Evolutionary conservation across 2,329 filamentous ascomycete genomes (phyloP).

Genomic region (Fusarium haematococcum): DNA sequence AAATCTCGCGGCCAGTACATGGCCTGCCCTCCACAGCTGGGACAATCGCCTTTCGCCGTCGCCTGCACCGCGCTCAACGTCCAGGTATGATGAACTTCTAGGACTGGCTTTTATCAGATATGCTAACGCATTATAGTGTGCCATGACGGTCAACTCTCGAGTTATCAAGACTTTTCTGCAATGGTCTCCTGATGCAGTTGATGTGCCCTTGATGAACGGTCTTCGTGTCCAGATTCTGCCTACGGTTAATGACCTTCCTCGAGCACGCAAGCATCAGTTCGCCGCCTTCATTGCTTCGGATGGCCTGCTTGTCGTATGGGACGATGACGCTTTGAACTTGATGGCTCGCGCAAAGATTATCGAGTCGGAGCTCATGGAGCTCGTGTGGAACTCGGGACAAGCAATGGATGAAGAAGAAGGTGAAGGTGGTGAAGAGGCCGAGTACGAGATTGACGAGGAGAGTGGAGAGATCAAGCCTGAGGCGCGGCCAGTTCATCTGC

Average conservation of each 20-base stretch:
- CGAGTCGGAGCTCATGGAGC: conserved; percentile 80
- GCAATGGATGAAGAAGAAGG: conserved; percentile 64
- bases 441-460: conserved; percentile 76
- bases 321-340: conserved; percentile 80
- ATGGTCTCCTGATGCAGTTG: conserved; percentile 78
- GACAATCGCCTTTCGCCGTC: conserved; percentile 70
- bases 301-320: conserved; percentile 82
- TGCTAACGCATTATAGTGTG: conserved; percentile 62
- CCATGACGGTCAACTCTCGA: conserved; percentile 84
- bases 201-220: conserved; percentile 81
- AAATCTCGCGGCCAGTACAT: conserved; percentile 77
- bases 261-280: conserved; percentile 82
- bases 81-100: conserved; percentile 61
- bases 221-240: conserved; percentile 82
- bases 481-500: conserved; percentile 73
- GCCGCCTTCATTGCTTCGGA: conserved; percentile 82
- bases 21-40: conserved; percentile 76
- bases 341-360: conserved; percentile 77
- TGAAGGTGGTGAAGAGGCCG: conserved; percentile 61
- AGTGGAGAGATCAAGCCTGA: conserved; percentile 75
- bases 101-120: neutral
- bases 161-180: conserved; percentile 83
- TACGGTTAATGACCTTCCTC: conserved; percentile 75
- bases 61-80: conserved; percentile 78
- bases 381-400: conserved; percentile 76